Base-by-base conservation (phyloP, 1,284 basidiomycete genomes). In the Ceratobasidium sp. region DNA sequence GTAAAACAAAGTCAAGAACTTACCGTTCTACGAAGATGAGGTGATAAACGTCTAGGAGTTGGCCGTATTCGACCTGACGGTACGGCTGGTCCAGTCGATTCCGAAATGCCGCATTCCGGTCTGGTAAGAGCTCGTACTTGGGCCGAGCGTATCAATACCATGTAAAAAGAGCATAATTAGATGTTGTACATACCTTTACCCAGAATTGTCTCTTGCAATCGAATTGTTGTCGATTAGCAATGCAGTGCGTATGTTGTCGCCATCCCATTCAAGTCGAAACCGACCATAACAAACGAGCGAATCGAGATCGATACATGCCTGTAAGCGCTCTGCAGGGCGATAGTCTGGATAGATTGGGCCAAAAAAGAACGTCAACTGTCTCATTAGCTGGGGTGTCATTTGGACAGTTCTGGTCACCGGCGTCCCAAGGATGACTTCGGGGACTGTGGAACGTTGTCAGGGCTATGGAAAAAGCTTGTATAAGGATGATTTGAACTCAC, bases 181-280 rank as follows among this genome's bases (percentile, higher is more conserved):
- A 33, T 33, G 6, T 6, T 33, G 30, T 33, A 33, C 6, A 6
- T 33, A 33, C 30, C 30, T 33, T 33, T 33, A 33, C 30, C 30
- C 30, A 60, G 58, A 60, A 38, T 60, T 60, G 18, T 60, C 58
- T 18, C 58, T 33, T 6, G 38, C 44, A 14, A 30, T 30, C 1
- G 18, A 62, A 73, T 23, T 74, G 46, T 9, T 77, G 70, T 14
- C 72, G 58, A 72, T 73, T 75, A 18, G 73, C 46, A 21, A n/a
- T 18, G 58, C 33, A 3, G 58, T 60, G 36, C 58, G 58, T 12
- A 60, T 18, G 25, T 38, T 16, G 40, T 60, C 58, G 11, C 58
- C 58, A 60, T 60, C 58, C 28, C 33, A 16, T n/a, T 7, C 58
- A 8, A 38, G 11, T 18, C 33, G 58, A 60, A 60, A 60, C 18